phyloP scores from a whole-genome alignment of 202 grass and related monocot genomes.

The Setaria viridis region DNA sequence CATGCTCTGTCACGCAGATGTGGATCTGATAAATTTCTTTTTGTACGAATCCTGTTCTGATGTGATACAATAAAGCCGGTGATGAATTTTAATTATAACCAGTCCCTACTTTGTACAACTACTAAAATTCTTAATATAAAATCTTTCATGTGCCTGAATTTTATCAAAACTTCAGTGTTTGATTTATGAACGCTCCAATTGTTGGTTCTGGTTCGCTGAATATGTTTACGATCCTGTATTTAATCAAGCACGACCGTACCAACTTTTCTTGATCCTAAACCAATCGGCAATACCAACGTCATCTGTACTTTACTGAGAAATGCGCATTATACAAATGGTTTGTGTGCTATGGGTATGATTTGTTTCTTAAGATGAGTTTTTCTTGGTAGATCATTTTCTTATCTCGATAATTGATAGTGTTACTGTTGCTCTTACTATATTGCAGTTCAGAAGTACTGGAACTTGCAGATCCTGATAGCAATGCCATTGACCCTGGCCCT shows the following conservation, averaged over 20 bases:
- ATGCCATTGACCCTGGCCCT: slow-evolving; percentile 34
- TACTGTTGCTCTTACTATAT: neutral
- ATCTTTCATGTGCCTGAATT: neutral
- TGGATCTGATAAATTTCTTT: neutral
- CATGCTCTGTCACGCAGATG: neutral
- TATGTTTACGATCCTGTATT: neutral
- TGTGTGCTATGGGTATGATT: neutral
- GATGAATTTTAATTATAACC: neutral
- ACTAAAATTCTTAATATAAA: neutral
- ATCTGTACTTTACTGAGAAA: neutral
- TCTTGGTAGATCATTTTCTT: neutral
- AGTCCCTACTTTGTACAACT: neutral
- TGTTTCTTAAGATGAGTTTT: slow-evolving; percentile 4
- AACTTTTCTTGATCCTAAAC: neutral
- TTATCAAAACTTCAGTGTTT: neutral
- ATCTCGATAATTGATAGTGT: neutral
- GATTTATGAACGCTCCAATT: neutral
- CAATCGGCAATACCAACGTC: neutral
- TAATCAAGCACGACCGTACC: neutral
- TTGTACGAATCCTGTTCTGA: neutral
- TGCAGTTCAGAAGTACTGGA: slow-evolving; percentile 61
- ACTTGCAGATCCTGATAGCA: slow-evolving; percentile 41
- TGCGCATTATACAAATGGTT: neutral
- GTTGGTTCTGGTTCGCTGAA: neutral
- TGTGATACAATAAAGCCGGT: neutral